A percentile compares a stretch with the other conserved stretches of the same genome.
Conservation (phyloP, 495 filamentous ascomycete genomes). For the Chaetomium tenue region DNA sequence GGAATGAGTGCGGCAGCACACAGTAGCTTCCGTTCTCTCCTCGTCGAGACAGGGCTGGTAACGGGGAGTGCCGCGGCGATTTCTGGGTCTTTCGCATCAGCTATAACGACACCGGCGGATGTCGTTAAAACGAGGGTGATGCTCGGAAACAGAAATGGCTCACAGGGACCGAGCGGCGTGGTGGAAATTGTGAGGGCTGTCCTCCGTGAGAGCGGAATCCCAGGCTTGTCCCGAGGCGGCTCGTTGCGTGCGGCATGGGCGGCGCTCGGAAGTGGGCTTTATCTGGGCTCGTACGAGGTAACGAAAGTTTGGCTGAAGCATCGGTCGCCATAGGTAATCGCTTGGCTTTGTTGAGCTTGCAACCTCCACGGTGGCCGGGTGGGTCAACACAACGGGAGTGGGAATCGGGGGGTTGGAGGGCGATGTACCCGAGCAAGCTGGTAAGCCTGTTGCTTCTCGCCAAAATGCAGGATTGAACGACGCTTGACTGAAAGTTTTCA, state of each 20-base stretch:
- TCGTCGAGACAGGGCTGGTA: constrained; percentile 63
- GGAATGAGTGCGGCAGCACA: not conserved
- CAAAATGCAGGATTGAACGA: too few relatives aligned
- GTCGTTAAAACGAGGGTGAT: constrained; percentile 82
- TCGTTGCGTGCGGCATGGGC: constrained; percentile 76
- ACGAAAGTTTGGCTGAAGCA: constrained; percentile 64
- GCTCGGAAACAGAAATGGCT: constrained; percentile 48
- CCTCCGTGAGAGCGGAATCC: constrained; percentile 59
- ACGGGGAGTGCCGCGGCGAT: constrained; percentile 68
- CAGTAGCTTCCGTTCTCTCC: constrained; percentile 29
- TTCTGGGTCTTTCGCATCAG: constrained; percentile 67
- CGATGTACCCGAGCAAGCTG: too few relatives aligned
- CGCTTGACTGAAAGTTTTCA: too few relatives aligned
- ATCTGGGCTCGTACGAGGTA: constrained; percentile 82
- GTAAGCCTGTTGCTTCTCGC: too few relatives aligned
- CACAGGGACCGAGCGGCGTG: constrained; percentile 33
- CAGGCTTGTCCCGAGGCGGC: constrained; percentile 76
- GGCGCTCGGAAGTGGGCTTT: constrained; percentile 73
- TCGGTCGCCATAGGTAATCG: constrained; percentile 16
- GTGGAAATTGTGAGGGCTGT: constrained; percentile 62
- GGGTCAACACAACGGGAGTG: too few relatives aligned
- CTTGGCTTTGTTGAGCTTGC: not conserved
- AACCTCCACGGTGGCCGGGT: too few relatives aligned
- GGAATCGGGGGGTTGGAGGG: too few relatives aligned
- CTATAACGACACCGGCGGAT: constrained; percentile 77